Evolutionary conservation across 1,284 basidiomycete species (phyloP).

Genomic region (Boletus semigastroideus): DNA sequence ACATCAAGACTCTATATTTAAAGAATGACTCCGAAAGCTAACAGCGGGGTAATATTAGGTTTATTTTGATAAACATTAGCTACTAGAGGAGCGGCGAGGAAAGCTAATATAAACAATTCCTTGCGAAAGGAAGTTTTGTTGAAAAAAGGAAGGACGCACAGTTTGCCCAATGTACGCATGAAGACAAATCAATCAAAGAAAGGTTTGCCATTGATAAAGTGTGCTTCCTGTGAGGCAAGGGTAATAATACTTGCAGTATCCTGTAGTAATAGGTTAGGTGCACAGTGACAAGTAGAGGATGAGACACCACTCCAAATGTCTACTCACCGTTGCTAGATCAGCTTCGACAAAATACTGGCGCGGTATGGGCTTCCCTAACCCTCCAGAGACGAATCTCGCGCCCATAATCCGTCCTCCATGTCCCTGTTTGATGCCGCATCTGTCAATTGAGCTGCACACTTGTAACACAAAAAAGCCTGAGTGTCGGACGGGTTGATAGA

Average conservation of each 20-base stretch:
- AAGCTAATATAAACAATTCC: neutral
- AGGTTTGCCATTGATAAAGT: slow-evolving; percentile 1
- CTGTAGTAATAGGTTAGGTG: too few species aligned
- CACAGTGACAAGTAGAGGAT: neutral
- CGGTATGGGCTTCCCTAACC: slow-evolving; percentile 11
- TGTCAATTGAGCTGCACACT: slow-evolving; percentile 30
- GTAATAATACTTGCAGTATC: slow-evolving; percentile 2
- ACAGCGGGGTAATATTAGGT: too few species aligned
- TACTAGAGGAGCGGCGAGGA: too few species aligned
- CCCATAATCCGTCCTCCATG: slow-evolving; percentile 38
- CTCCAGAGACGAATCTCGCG: slow-evolving; percentile 24
- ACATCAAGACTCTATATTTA: too few species aligned
- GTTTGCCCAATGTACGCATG: neutral
- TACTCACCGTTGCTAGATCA: neutral
- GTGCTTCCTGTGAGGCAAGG: slow-evolving; percentile 3
- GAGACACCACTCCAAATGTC: neutral
- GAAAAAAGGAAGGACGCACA: neutral
- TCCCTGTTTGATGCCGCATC: slow-evolving; percentile 35
- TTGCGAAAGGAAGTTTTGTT: neutral
- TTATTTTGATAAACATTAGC: too few species aligned
- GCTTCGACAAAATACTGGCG: neutral
- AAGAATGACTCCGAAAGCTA: too few species aligned
- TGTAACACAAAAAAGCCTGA: slow-evolving; percentile 35
- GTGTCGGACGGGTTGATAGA: slow-evolving; percentile 31
- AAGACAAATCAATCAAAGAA: neutral